A percentile compares a stretch with the other conserved stretches of the same genome.
Evolutionary conservation across 305 asterid species (phyloP).

Genomic region (Solanum chacoense): DNA sequence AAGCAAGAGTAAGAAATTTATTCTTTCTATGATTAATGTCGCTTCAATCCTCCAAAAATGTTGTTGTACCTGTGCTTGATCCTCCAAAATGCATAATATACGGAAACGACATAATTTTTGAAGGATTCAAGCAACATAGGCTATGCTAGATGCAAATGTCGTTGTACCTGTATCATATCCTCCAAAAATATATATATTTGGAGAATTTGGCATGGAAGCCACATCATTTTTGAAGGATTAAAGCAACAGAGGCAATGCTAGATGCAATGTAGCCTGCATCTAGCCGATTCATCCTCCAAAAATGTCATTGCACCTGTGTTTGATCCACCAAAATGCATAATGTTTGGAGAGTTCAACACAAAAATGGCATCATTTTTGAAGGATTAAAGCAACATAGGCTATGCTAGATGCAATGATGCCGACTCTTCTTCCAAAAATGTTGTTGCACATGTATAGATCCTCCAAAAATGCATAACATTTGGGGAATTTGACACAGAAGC

Average conservation of each 20-base stretch:
- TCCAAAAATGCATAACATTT: not conserved
- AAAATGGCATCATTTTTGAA: not conserved
- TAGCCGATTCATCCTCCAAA: not conserved
- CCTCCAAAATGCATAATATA: not conserved
- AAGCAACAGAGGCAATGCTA: not conserved
- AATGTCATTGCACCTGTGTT: not conserved
- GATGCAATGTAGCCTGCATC: not conserved
- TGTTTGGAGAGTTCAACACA: not conserved
- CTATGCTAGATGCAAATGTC: not conserved
- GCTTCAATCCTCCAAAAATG: not conserved
- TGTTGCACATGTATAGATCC: not conserved
- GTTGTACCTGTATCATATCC: not conserved
- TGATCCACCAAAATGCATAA: not conserved
- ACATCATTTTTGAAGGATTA: not conserved
- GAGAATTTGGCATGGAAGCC: not conserved
- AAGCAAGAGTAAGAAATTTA: slow-evolving; percentile 57
- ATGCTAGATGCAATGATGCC: not conserved
- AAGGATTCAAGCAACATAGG: not conserved
- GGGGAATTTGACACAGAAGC: not conserved
- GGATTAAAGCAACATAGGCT: not conserved
- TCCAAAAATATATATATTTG: not conserved
- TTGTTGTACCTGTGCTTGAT: not conserved
- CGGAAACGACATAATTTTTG: not conserved
- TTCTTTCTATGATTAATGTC: not conserved
- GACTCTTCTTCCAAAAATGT: not conserved